Percentiles rank a stretch among this genome's conserved stretches.
These are phyloP conservation scores for Phytophthora tentaculata DNA, from an alignment of 352 stramenopile genomes.

Conservation along the genomic window DNA sequence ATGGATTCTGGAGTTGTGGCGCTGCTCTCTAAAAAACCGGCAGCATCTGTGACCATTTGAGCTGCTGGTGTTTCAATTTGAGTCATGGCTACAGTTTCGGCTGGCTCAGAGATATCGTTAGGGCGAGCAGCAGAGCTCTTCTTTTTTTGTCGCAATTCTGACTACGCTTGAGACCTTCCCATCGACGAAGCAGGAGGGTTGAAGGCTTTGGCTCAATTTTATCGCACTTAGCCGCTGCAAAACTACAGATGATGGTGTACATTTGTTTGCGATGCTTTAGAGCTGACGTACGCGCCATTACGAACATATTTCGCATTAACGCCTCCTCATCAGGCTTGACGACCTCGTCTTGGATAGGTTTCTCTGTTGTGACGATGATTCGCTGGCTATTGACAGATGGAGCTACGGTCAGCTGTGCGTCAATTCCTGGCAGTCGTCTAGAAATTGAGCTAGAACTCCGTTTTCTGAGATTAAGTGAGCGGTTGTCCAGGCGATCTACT, in stretches of 20 bases:
- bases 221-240: not conserved
- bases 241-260: not conserved
- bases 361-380: not conserved
- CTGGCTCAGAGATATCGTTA: not conserved
- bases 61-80: not conserved
- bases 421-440: not conserved
- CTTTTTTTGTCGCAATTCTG: not conserved
- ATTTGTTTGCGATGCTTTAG: not conserved
- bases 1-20: not conserved
- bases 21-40: not conserved
- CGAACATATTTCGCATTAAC: not conserved
- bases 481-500: conserved; percentile 11
- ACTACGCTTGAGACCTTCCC: not conserved
- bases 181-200: not conserved
- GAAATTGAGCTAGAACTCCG: not conserved
- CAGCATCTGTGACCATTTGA: not conserved
- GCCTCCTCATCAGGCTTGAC: not conserved
- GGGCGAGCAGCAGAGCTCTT: not conserved
- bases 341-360: not conserved
- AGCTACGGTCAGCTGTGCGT: not conserved
- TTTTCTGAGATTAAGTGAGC: not conserved
- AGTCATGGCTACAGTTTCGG: not conserved
- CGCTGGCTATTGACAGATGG: no score
- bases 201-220: not conserved
- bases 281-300: not conserved